Conservation (phyloP, 306 rosid species). For the Cajanus cajan region DNA sequence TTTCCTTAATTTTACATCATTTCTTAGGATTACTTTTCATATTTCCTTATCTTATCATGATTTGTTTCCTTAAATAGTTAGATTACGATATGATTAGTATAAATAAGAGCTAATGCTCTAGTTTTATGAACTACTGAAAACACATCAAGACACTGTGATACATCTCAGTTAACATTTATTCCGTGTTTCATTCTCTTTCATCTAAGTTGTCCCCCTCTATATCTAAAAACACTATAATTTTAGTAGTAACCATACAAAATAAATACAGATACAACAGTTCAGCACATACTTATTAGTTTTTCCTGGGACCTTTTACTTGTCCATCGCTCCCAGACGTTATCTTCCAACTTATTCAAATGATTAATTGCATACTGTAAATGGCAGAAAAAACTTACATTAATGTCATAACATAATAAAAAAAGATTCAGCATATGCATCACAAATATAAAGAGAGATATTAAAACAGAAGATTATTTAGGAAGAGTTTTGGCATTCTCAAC, state of each 20-base stretch:
- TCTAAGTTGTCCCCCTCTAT: background rate
- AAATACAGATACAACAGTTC: background rate
- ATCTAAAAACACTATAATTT: background rate
- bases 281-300: conserved; percentile 56
- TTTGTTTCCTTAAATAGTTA: background rate
- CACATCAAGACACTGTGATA: background rate
- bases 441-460: background rate
- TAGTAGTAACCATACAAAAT: conserved; percentile 2
- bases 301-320: conserved; percentile 61
- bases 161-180: background rate
- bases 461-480: background rate
- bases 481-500: background rate
- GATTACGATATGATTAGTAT: background rate
- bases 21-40: background rate
- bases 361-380: conserved; percentile 75
- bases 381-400: conserved; percentile 36
- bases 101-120: background rate
- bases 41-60: background rate
- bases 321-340: conserved; percentile 95
- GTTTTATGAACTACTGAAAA: background rate
- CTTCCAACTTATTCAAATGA: conserved; percentile 93
- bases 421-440: background rate
- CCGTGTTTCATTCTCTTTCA: background rate
- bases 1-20: background rate
- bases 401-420: conserved; percentile 6